phyloP scores from a whole-genome alignment of 2,329 filamentous ascomycete species.

The Colletotrichum liaoningense region DNA sequence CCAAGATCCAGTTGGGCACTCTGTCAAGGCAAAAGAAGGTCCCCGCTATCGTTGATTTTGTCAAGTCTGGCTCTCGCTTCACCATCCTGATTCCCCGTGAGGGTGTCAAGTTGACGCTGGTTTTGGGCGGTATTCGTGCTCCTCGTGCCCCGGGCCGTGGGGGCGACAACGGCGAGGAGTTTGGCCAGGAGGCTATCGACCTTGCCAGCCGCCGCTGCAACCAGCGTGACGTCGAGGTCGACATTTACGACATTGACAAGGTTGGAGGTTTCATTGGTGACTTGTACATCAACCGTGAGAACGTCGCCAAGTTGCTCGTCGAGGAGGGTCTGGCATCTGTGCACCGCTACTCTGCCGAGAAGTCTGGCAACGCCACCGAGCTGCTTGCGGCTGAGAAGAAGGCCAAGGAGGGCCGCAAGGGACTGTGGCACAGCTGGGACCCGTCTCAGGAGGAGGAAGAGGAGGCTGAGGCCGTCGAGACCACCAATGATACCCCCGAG shows the following conservation, averaged over 20 bases:
- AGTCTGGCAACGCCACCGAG: slow-evolving; percentile 89
- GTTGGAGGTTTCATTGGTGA: slow-evolving; percentile 97
- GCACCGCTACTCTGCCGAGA: slow-evolving; percentile 95
- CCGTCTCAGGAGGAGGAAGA: slow-evolving; percentile 81
- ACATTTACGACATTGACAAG: slow-evolving; percentile 95
- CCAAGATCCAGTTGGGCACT: slow-evolving; percentile 90
- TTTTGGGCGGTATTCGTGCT: slow-evolving; percentile 91
- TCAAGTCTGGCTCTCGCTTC: slow-evolving; percentile 96
- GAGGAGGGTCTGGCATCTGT: slow-evolving; percentile 95
- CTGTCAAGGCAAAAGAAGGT: slow-evolving; percentile 93
- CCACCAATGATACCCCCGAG: slow-evolving; percentile 59
- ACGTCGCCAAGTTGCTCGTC: slow-evolving; percentile 91
- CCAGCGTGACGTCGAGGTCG: slow-evolving; percentile 96
- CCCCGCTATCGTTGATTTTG: slow-evolving; percentile 94
- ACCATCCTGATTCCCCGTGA: slow-evolving; percentile 92
- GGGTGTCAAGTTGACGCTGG: slow-evolving; percentile 93
- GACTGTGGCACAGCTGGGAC: slow-evolving; percentile 94
- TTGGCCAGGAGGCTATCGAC: slow-evolving; percentile 93
- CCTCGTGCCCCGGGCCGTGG: slow-evolving; percentile 84
- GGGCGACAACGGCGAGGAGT: slow-evolving; percentile 86
- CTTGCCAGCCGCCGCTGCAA: slow-evolving; percentile 88
- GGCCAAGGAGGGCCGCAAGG: slow-evolving; percentile 90
- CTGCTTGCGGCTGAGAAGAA: slow-evolving; percentile 87
- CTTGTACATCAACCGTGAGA: slow-evolving; percentile 93
- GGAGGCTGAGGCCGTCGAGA: slow-evolving; percentile 62